A percentile compares a stretch with the other conserved stretches of the same genome.
Evolutionary conservation across 768 basidiomycete genomes (phyloP).

Genomic region (Kondoa subrosea): DNA sequence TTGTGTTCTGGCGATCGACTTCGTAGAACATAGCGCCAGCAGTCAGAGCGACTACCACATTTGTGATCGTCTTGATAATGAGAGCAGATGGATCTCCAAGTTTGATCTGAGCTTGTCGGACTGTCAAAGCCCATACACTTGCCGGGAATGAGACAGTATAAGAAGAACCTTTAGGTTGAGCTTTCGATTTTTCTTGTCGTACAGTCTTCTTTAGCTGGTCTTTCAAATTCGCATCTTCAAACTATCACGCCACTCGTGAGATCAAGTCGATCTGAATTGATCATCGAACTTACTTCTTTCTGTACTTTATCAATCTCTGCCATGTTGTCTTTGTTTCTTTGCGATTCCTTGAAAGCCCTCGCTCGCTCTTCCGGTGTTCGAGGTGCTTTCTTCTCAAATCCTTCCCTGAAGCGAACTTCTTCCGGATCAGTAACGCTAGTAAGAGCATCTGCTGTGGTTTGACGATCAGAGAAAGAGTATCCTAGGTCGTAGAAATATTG

Average conservation of each 20-base stretch:
- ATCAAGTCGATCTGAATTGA: too few species aligned
- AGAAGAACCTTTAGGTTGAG: background rate
- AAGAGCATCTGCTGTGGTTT: slow-evolving; percentile 35
- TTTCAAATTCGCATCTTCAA: background rate
- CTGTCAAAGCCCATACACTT: slow-evolving; percentile 2
- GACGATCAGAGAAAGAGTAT: slow-evolving; percentile 31
- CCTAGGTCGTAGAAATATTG: slow-evolving; percentile 55
- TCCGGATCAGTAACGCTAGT: slow-evolving; percentile 50
- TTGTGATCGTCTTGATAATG: background rate
- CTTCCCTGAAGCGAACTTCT: slow-evolving; percentile 35
- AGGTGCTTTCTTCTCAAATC: slow-evolving; percentile 34
- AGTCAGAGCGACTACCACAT: background rate
- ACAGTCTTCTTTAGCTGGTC: background rate
- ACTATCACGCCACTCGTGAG: too few species aligned
- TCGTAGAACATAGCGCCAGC: slow-evolving; percentile 1
- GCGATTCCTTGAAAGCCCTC: slow-evolving; percentile 41
- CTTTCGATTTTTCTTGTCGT: background rate
- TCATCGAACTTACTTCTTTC: slow-evolving; percentile 71
- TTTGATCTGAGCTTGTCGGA: background rate
- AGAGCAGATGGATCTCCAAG: background rate
- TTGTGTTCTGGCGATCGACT: background rate
- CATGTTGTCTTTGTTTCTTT: slow-evolving; percentile 38
- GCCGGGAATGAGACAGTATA: background rate
- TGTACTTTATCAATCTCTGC: slow-evolving; percentile 52
- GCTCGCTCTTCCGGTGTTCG: background rate